A percentile compares a stretch with the other conserved stretches of the same genome.
phyloP scores from a whole-genome alignment of 306 rosid genomes.

The Cyamopsis tetragonoloba region DNA sequence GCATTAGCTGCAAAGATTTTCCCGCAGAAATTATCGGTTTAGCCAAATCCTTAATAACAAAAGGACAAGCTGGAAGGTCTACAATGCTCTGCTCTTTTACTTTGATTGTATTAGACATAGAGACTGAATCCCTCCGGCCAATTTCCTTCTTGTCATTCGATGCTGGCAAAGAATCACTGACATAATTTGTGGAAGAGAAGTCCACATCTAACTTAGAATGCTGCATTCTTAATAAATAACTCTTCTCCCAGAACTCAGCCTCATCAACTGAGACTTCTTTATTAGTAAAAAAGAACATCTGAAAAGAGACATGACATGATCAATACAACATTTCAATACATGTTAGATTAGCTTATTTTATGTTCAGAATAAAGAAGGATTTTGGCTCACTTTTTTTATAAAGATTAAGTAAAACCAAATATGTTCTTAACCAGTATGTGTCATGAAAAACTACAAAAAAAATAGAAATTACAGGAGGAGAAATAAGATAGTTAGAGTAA shows the following conservation, averaged over 20 bases:
- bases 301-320: conserved; percentile 25
- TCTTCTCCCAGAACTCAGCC: conserved; percentile 96
- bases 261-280: conserved; percentile 66
- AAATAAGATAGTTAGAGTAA: too few species aligned
- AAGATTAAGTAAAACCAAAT: not conserved
- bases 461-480: conserved; percentile 8
- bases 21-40: conserved; percentile 87
- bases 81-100: conserved; percentile 48
- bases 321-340: conserved; percentile 16
- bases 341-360: not conserved
- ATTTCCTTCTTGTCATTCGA: conserved; percentile 46
- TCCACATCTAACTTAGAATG: conserved; percentile 39
- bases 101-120: conserved; percentile 39
- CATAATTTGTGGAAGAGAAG: conserved; percentile 25
- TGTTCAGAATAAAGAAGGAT: not conserved
- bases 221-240: conserved; percentile 66
- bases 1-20: conserved; percentile 89
- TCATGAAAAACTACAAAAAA: not conserved
- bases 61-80: conserved; percentile 62
- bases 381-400: not conserved
- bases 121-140: conserved; percentile 45
- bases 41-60: conserved; percentile 73
- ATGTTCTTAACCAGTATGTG: conserved; percentile 6
- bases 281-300: conserved; percentile 85
- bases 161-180: conserved; percentile 27